Base-by-base conservation (phyloP, 2,329 filamentous ascomycete genomes). In the Calonectria pauciramosa region DNA sequence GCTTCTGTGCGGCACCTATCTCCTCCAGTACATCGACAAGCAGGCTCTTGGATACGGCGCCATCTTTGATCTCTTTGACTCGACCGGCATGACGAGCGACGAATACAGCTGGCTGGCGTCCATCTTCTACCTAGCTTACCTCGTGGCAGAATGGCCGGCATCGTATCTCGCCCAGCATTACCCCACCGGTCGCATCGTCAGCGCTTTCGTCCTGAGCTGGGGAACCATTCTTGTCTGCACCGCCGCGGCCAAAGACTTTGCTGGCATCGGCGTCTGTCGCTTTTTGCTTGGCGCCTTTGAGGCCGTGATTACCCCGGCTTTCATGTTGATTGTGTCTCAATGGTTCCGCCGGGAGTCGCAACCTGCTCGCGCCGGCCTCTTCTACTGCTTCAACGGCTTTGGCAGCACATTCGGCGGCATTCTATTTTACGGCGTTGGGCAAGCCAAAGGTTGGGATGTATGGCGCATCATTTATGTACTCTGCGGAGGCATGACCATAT, bases 11-110 rank as follows among this genome's bases (percentile, higher is more conserved):
- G 86, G 86, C 1, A 90, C 88, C 0, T 90, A 87, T 63, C 81
- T 88, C 3, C 83, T 91, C 8, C 90, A 91, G 75, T 91, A 89
- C 74, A 88, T 91, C 77, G 89, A 91, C 81, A 92, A 91, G 82
- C 87, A 89, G 74, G 88, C 89, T 0, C 82, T 91, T 7, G 86
- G 86, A 0, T 91, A 91, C 78, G 86, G 88, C 0, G 89, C 90
- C 2, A 88, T 91, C 0, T 91, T 91, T 73, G 90, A 91, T 63
- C 83, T 91, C 0, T 88, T 91, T 74, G 81, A 83, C 16, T 86
- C 86, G 28, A 90, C 89, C 0, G 82, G 86, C 23, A 90, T 90
- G 77, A 86, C 82, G 1, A 80, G 84, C 18, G 83, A 83, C 1
- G 82, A 90, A 67, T 92, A 91, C 74, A 86, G 86, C 60, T 91